Evolutionary conservation across 2,329 filamentous ascomycete species (phyloP), one percentile per base, ranked within the genome.

Genomic region (Colletotrichum sp.): DNA sequence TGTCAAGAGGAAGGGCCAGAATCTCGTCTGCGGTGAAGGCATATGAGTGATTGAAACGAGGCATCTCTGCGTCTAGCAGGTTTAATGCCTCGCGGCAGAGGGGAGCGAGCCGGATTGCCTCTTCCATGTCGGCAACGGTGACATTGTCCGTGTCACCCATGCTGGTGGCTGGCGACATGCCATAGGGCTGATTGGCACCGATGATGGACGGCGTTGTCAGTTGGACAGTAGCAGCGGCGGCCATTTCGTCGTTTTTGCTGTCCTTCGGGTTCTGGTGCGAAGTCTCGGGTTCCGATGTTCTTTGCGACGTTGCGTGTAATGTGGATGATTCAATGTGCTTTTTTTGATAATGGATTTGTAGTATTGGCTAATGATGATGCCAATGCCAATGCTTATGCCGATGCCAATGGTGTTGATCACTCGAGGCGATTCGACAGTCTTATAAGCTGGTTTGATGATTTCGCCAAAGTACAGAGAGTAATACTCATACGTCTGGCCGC

Each of bases 1-100:
- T 78, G 64, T 79, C 78, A 24, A 86, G 69, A 1, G 84, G 84
- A 24, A 86, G 78, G 7, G 79, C 78, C 60, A 85, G 78, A 64
- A 86, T 85, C 74, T 85, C 85, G 34, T 84, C 83, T 16, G 80
- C 80, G 9, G 83, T 84, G 72, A 82, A 84, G 10, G 81, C 71
- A 44, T 79, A 73, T 52, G 80, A 80, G 8, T 81, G 82, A 21
- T 82, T 77, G 66, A 86, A 82, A 62, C 69, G 71, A 1, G 81
- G 79, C 34, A 84, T 77, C 55, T 79, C 36, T 28, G 73, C 67
- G n/a, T 78, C 73, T 6, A 86, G 79, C 2, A 80, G 78, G 30
- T 81, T 78, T 16, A 85, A 80, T 16, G 81, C 80, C 28, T 78
- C 70, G 26, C 81, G 81, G 77, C 79, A 84, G 66, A 84, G 79